Base-by-base conservation (phyloP, 257 asterid species). In the Apocynum venetum region DNA sequence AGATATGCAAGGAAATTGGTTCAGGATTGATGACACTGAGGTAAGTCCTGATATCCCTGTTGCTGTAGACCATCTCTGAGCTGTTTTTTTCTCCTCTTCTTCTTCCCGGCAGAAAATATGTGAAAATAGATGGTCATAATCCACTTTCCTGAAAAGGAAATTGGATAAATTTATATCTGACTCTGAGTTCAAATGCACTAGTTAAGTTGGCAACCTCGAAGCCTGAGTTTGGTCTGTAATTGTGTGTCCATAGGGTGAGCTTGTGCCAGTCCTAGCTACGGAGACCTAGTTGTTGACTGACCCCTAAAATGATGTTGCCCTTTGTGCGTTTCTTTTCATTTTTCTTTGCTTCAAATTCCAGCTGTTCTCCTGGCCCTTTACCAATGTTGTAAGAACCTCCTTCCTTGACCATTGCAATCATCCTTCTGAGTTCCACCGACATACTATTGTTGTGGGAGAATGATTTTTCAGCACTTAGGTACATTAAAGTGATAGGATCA, bases 21-120 rank as follows among this genome's bases (percentile, higher is more conserved):
- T 85, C 84, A 89, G 88, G 83, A 83, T 90, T 36, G 96, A 93
- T 73, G 97, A 93, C 79, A 88, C 91, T n/a, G 91, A 88, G 98
- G 98, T 90, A 85, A 75, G 55, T 60, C 43, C 14, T 40, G 56
- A 55, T 6, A 19, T 43, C 44, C 15, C 19, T 76, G 17, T 46
- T 46, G 17, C 12, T 14, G 10, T 64, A 40, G 41, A 47, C 44
- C 12, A 48, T 25, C n/a, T 9, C 14, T 36, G 8, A 25, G 41
- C 25, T 55, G 2, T 8, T 12, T 10, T n/a, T 15, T 11, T 2
- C 3, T 12, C 1, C 59, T 36, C 14, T 47, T 71, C 6, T 48
- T 36, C 14, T 48, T 71, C 15, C 8, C 0, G 43, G 13, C 19
- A 15, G 73, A 41, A 66, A 43, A 19, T 67, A 14, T 7, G 48